Evolutionary conservation across 164 flowering plant species (phyloP).

Genomic region (Sextonia rubra): DNA sequence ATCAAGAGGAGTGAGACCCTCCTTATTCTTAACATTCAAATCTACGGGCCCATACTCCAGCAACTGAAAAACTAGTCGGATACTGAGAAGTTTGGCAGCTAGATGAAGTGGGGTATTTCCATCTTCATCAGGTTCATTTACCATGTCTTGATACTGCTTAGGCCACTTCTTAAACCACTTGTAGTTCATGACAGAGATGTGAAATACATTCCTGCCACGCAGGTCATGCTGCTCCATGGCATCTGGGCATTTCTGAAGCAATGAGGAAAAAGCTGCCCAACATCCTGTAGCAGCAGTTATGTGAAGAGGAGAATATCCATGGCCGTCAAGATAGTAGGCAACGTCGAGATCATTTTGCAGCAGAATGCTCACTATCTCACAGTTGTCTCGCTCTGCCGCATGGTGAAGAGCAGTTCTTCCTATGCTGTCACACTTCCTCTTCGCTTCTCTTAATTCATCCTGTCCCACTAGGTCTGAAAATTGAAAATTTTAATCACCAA

Average conservation of each 20-base stretch:
- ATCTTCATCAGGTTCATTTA: not conserved
- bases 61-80: not conserved
- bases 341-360: not conserved
- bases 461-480: not conserved
- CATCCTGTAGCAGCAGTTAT: not conserved
- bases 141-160: not conserved
- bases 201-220: constrained; percentile 1
- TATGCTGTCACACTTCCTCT: not conserved
- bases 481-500: no score
- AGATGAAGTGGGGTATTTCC: constrained; percentile 9
- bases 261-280: not conserved
- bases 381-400: not conserved
- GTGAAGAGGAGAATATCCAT: not conserved
- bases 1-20: not conserved
- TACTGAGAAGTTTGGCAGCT: not conserved
- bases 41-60: not conserved
- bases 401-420: not conserved
- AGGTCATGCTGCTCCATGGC: not conserved
- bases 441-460: not conserved
- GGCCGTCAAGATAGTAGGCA: not conserved
- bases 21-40: not conserved
- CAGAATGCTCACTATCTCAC: not conserved
- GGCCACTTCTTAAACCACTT: not conserved
- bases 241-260: constrained; percentile 7
- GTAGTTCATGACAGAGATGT: not conserved